Evolutionary conservation across 1,284 basidiomycete species (phyloP).

Genomic region (Sporisorium iseilematis-ciliati): DNA sequence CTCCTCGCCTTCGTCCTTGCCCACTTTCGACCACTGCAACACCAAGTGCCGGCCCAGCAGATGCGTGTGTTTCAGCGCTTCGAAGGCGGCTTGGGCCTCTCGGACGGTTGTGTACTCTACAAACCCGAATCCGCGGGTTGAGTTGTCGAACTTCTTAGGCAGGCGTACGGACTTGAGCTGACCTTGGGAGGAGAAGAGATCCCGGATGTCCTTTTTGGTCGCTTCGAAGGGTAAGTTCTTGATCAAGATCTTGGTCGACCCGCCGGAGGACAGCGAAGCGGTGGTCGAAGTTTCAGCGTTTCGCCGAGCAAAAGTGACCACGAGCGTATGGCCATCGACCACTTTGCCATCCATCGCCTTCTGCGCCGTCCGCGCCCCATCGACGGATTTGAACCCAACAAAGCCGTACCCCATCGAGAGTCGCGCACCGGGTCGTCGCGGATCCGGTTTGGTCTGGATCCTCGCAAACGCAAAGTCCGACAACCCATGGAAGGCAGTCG

Average conservation of each 20-base stretch:
- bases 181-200: conserved; percentile 82
- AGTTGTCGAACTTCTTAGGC: conserved; percentile 79
- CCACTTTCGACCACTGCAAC: conserved; percentile 84
- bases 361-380: conserved; percentile 82
- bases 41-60: conserved; percentile 94
- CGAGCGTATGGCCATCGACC: conserved; percentile 87
- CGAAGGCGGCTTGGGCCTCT: conserved; percentile 63
- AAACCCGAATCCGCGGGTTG: conserved; percentile 88
- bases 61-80: conserved; percentile 85
- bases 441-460: conserved; percentile 90
- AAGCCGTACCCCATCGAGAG: conserved; percentile 97
- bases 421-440: conserved; percentile 66
- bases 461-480: conserved; percentile 88
- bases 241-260: conserved; percentile 77
- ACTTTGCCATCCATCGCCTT: conserved; percentile 83
- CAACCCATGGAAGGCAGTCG: conserved; percentile 79
- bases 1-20: conserved; percentile 13
- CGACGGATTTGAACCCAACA: conserved; percentile 84
- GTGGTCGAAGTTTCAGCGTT: conserved; percentile 76
- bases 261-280: conserved; percentile 76
- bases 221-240: conserved; percentile 99
- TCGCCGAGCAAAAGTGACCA: conserved; percentile 87
- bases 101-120: conserved; percentile 75
- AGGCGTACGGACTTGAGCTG: conserved; percentile 74
- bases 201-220: conserved; percentile 89